These are phyloP conservation scores for Purpureocillium takamizusanense DNA, from an alignment of 2,329 filamentous ascomycete genomes.

Conservation along the genomic window DNA sequence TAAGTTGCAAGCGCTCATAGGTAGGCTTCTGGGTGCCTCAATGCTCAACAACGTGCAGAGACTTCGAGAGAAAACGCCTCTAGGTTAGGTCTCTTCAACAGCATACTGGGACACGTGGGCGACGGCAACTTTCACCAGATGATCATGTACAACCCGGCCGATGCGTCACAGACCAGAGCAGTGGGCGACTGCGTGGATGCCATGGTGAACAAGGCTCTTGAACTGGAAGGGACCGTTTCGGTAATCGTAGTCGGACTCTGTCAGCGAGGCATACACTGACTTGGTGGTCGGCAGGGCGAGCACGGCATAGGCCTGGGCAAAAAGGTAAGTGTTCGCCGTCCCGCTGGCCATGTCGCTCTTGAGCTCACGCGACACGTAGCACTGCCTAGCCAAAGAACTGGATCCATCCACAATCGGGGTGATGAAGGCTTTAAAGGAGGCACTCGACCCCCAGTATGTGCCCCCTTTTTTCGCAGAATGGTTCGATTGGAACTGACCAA, in stretches of 20 bases:
- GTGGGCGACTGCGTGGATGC: conserved; percentile 53
- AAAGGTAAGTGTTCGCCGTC: conserved; percentile 43
- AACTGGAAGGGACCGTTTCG: conserved; percentile 63
- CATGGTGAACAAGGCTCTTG: conserved; percentile 62
- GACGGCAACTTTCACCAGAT: conserved; percentile 66
- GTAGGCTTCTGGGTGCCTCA: not conserved
- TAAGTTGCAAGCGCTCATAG: no score
- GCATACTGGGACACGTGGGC: conserved; percentile 65
- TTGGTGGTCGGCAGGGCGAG: conserved; percentile 35
- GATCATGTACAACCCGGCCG: conserved; percentile 33
- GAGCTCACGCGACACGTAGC: conserved; percentile 7
- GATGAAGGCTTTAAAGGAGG: conserved; percentile 56
- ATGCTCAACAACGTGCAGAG: conserved; percentile 25
- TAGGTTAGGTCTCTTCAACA: conserved; percentile 51
- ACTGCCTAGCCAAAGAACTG: conserved; percentile 53
- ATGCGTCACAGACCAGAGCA: conserved; percentile 43
- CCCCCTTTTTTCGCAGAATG: no score
- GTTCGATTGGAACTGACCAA: not conserved
- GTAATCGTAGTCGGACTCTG: conserved; percentile 5
- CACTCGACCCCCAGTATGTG: conserved; percentile 46
- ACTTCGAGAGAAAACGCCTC: conserved; percentile 57
- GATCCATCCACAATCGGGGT: conserved; percentile 53
- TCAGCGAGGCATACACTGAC: not conserved
- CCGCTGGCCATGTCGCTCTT: no score
- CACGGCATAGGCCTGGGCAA: conserved; percentile 65